A percentile compares a stretch with the other conserved stretches of the same genome.
phyloP scores from a whole-genome alignment of 169 alveolate genomes.

The Babesia ovis region DNA sequence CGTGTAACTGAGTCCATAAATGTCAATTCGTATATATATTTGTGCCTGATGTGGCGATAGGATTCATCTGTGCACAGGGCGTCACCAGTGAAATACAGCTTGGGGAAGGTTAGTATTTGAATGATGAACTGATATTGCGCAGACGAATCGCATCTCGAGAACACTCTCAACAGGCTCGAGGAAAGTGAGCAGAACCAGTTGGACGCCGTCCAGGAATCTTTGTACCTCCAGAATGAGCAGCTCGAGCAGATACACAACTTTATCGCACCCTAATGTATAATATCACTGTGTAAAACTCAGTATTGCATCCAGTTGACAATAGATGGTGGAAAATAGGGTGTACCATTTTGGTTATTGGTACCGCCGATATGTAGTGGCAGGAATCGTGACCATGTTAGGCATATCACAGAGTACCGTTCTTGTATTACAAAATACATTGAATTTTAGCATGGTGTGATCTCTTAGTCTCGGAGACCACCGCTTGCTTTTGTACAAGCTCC shows the following conservation, averaged over 20 bases:
- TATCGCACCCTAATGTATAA: conserved; percentile 2
- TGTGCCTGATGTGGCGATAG: no score
- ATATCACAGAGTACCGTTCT: neutral
- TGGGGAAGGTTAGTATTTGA: conserved; percentile 41
- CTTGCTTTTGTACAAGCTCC: no score
- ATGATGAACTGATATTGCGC: neutral
- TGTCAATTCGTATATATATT: no score
- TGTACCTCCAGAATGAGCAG: conserved; percentile 56
- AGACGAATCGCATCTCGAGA: conserved; percentile 40
- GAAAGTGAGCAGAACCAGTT: conserved; percentile 59
- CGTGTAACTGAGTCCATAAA: neutral
- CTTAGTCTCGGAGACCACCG: no score
- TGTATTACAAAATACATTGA: neutral
- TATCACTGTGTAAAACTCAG: no score
- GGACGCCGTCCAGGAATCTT: conserved; percentile 42
- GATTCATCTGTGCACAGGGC: conserved; percentile 36
- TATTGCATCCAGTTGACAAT: no score
- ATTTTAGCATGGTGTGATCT: no score
- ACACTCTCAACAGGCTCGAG: conserved; percentile 34
- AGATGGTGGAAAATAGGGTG: no score
- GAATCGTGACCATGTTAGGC: neutral
- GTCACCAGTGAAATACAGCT: conserved; percentile 27
- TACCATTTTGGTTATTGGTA: no score
- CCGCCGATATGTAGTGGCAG: neutral
- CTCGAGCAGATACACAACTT: conserved; percentile 36